phyloP scores from a whole-genome alignment of 306 rosid species.

The Leucaena leucocephala region DNA sequence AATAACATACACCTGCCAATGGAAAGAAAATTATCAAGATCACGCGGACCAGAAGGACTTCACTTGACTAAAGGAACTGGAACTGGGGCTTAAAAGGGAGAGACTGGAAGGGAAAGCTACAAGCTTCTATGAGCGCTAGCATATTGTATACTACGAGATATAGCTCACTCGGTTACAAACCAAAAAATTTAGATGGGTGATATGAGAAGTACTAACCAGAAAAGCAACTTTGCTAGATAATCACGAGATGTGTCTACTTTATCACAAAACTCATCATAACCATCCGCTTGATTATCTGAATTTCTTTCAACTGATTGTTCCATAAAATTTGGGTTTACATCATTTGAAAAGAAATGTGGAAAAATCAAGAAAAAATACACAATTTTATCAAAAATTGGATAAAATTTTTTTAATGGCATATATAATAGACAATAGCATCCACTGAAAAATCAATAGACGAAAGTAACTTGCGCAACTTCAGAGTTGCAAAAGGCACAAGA shows the following conservation, averaged over 20 bases:
- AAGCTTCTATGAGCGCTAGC: background rate
- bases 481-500: background rate
- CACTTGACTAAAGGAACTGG: background rate
- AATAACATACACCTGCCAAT: slow-evolving; percentile 93
- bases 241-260: slow-evolving; percentile 74
- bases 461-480: background rate
- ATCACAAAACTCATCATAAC: slow-evolving; percentile 52
- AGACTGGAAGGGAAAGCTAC: too few relatives aligned
- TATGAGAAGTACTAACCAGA: slow-evolving; percentile 70
- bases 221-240: slow-evolving; percentile 94
- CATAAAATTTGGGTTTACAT: slow-evolving; percentile 48
- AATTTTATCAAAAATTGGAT: background rate
- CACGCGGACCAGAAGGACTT: too few relatives aligned
- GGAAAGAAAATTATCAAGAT: slow-evolving; percentile 21
- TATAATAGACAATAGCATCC: background rate
- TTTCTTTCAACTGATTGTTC: slow-evolving; percentile 47
- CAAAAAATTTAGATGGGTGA: slow-evolving; percentile 4
- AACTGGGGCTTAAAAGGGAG: too few relatives aligned
- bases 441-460: background rate
- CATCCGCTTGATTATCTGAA: slow-evolving; percentile 43
- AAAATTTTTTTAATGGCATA: background rate
- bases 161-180: background rate
- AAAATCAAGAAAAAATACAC: background rate
- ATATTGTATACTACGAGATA: background rate
- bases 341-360: slow-evolving; percentile 57